Evolutionary conservation across 2,329 filamentous ascomycete species (phyloP).

Genomic region (Biscogniauxia sp.): DNA sequence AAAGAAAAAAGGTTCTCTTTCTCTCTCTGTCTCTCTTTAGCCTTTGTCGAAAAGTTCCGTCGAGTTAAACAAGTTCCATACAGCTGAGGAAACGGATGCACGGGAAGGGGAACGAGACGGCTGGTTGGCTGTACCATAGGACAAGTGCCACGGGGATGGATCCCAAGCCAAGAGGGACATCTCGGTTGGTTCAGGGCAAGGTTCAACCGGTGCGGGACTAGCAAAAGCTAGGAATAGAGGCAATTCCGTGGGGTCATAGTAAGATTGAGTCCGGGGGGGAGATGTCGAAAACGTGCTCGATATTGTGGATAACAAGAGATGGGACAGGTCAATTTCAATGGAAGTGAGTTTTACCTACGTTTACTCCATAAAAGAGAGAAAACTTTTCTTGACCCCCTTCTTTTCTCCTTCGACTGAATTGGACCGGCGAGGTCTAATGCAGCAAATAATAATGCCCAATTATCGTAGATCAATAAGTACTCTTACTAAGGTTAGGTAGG

Average conservation of each 20-base stretch:
- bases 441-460: background rate
- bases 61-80: background rate
- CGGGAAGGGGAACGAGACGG: background rate
- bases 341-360: too few species aligned
- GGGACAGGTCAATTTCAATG: background rate
- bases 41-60: background rate
- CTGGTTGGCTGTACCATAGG: background rate
- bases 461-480: too few species aligned
- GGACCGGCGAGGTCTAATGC: background rate
- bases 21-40: too few species aligned
- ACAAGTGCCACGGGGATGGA: background rate
- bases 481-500: too few species aligned
- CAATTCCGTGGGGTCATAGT: constrained; percentile 9
- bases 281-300: background rate
- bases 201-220: constrained; percentile 8
- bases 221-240: background rate
- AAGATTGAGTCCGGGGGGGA: background rate
- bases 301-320: background rate
- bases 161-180: background rate
- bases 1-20: too few species aligned
- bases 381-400: background rate
- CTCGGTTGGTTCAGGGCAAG: constrained; percentile 13
- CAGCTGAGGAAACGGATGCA: background rate
- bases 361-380: too few species aligned
- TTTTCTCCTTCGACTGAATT: background rate